Percentiles rank a stretch among this genome's conserved stretches.
phyloP scores from a whole-genome alignment of 495 filamentous ascomycete genomes.

The Penicillium canariense region DNA sequence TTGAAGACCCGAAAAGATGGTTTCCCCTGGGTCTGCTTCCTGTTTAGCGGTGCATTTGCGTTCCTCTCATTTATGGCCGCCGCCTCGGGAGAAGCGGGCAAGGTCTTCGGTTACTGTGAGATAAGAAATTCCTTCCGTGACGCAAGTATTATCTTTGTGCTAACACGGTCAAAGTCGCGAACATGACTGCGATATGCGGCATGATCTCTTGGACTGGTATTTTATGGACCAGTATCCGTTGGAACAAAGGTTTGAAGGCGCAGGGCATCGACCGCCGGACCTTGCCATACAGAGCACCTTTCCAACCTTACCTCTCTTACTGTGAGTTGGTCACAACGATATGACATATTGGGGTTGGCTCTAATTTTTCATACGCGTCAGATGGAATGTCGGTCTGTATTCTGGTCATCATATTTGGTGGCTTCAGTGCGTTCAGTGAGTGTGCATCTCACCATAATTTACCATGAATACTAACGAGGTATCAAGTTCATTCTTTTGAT shows the following conservation, averaged over 20 bases:
- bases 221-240: slow-evolving; percentile 20
- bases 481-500: slow-evolving; percentile 17
- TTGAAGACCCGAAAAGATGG: slow-evolving; percentile 32
- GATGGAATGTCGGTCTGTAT: slow-evolving; percentile 20
- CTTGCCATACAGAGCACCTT: slow-evolving; percentile 14
- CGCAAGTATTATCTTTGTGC: not conserved
- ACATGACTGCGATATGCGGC: slow-evolving; percentile 25
- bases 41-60: slow-evolving; percentile 21
- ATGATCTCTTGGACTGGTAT: slow-evolving; percentile 26
- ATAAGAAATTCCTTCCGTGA: not conserved
- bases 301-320: slow-evolving; percentile 22
- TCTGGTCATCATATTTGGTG: slow-evolving; percentile 26
- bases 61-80: slow-evolving; percentile 28
- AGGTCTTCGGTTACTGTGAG: slow-evolving; percentile 25
- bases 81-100: slow-evolving; percentile 18
- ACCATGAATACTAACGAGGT: not conserved
- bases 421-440: slow-evolving; percentile 27
- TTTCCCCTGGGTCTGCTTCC: slow-evolving; percentile 33
- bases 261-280: slow-evolving; percentile 15
- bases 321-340: slow-evolving; percentile 13
- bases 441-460: not conserved
- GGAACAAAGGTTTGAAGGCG: slow-evolving; percentile 13
- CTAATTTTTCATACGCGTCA: not conserved
- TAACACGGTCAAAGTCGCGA: slow-evolving; percentile 14
- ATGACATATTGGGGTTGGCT: not conserved